These are phyloP conservation scores for Dioszegia crocea DNA, from an alignment of 768 basidiomycete genomes.

Conservation along the genomic window DNA sequence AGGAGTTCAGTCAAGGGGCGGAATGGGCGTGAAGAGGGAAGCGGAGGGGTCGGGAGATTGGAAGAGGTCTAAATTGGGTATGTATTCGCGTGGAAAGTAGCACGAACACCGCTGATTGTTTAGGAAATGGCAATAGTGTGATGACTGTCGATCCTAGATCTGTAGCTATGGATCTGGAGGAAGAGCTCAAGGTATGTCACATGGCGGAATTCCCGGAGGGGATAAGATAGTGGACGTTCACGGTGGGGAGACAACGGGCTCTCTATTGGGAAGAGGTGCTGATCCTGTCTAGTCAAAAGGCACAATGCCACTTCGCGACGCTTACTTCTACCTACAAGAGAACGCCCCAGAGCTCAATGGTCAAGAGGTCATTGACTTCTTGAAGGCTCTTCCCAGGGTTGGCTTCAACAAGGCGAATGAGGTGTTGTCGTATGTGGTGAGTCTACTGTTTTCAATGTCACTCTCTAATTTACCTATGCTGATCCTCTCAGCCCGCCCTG, in stretches of 20 bases:
- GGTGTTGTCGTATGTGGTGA: constrained; percentile 35
- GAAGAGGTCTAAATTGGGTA: constrained; percentile 9
- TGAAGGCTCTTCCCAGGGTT: constrained; percentile 31
- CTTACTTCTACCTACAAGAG: constrained; percentile 3
- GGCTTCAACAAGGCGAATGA: constrained; percentile 32
- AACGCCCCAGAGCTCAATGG: constrained; percentile 23
- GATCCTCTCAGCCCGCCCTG: constrained; percentile 24
- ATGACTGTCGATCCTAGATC: constrained; percentile 9
- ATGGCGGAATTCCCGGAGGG: no score
- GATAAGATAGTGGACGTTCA: no score
- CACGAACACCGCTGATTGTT: no score
- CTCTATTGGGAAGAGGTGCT: no score
- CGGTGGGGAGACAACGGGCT: no score
- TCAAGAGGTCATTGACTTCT: constrained; percentile 20
- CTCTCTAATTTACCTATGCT: background rate
- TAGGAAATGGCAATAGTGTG: background rate
- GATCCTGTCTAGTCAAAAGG: background rate
- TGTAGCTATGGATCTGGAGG: constrained; percentile 9
- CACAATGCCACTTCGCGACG: constrained; percentile 8
- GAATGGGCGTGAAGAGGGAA: background rate
- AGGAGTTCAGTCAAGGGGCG: no score
- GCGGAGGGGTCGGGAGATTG: background rate
- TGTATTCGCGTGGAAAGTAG: no score
- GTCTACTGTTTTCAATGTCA: constrained; percentile 5
- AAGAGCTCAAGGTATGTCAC: constrained; percentile 9